Base-by-base conservation (phyloP, 306 rosid genomes). In the Arachis stenosperma region DNA sequence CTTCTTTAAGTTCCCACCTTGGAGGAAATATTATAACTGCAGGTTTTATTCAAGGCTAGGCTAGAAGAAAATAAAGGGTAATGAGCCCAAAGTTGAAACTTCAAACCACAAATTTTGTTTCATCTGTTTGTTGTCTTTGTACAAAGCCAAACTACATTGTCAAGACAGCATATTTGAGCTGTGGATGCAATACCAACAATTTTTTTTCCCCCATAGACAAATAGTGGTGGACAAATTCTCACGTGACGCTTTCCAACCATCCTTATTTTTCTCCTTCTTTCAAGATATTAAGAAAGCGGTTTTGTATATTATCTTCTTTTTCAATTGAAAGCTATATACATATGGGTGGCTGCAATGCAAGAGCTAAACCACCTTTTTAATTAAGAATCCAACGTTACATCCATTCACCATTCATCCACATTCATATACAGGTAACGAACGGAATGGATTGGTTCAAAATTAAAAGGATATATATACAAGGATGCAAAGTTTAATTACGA, bases 1-100 rank as follows among this genome's bases (percentile, higher is more conserved):
- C 39, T 66, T 61, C 7, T 0, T 7, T 1, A 40, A 43, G 66
- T 77, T 77, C 81, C 81, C 72, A 70, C 36, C 65, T 43, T 56
- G 53, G 44, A 3, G 76, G 81, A 61, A 65, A 69, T 14, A 41
- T 69, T 57, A 69, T 41, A 51, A 61, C 42, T 36, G 50, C 41
- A 54, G 66, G 42, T 65, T 43, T 67, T 37, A 47, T 8, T 22
- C 30, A 8, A 7, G 41, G 59, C 22, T 37, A 48, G 10, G 29
- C 42, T 6, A 57, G 9, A 64, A 29, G 13, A 9, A 15, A 39
- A 6, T 1, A 6, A 68, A 15, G 51, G 7, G 22, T 44, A n/a
- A 67, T 33, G 43, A 12, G 50, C 36, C 13, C 4, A 36, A 46
- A 71, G 67, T n/a, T 59, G 36, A 71, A 59, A 58, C 36, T 29